Percentiles rank a stretch among this genome's conserved stretches.
phyloP scores from a whole-genome alignment of 192 early-diverging fungal genomes.

The Backusella parvicylindrica region DNA sequence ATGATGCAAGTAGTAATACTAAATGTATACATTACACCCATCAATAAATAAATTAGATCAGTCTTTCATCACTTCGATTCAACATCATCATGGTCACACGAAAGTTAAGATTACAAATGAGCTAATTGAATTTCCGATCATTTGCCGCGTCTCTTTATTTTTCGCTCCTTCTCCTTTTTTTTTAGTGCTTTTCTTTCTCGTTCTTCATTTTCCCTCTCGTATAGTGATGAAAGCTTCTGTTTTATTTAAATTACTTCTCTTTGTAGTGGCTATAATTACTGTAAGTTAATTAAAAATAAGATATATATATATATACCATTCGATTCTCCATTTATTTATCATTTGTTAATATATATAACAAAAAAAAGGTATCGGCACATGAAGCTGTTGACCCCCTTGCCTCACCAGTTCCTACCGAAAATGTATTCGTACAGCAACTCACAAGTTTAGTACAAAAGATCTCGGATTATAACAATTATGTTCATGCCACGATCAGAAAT shows the following conservation, averaged over 20 bases:
- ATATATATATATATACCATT: too few species aligned
- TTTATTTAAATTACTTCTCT: not conserved
- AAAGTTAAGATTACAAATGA: not conserved
- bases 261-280: not conserved
- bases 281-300: not conserved
- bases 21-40: not conserved
- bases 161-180: not conserved
- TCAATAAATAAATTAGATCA: not conserved
- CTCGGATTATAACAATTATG: not conserved
- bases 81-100: not conserved
- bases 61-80: not conserved
- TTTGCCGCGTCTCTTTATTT: not conserved
- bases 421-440: not conserved
- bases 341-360: not conserved
- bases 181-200: not conserved
- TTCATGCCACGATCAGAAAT: not conserved
- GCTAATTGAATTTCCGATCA: not conserved
- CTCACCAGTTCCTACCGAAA: not conserved
- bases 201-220: not conserved
- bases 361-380: not conserved
- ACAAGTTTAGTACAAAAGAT: not conserved
- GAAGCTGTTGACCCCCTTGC: not conserved
- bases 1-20: not conserved
- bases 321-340: not conserved
- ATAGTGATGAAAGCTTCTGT: not conserved